phyloP scores from a whole-genome alignment of 257 asterid genomes.

The Solanum etuberosum region DNA sequence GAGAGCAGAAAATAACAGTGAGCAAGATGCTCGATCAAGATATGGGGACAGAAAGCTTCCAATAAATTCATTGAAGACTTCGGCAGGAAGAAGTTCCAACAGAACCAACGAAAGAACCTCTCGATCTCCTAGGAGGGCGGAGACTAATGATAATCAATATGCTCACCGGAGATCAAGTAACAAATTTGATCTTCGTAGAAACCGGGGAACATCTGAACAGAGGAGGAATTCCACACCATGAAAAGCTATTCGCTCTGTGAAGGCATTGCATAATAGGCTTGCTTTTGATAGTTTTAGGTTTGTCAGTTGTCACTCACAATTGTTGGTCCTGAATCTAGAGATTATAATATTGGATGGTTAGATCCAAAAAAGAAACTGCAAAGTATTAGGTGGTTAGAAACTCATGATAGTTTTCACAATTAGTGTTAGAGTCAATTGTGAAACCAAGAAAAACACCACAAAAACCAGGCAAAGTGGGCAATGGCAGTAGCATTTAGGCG shows the following conservation, averaged over 20 bases:
- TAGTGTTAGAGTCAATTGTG: no score
- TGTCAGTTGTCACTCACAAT: background rate
- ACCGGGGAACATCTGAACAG: slow-evolving; percentile 12
- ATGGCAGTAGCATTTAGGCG: no score
- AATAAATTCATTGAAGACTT: slow-evolving; percentile 18
- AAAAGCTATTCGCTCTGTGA: background rate
- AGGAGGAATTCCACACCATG: slow-evolving; percentile 17
- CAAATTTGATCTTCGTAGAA: slow-evolving; percentile 14
- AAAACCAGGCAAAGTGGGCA: no score
- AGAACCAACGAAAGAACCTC: background rate
- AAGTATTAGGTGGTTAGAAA: no score
- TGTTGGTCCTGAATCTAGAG: no score
- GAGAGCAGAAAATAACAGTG: background rate
- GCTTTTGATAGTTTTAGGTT: background rate
- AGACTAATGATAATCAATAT: slow-evolving; percentile 13
- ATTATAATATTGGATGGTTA: no score
- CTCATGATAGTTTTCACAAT: no score
- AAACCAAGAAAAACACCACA: no score
- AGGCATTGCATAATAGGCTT: background rate
- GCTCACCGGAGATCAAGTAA: slow-evolving; percentile 6
- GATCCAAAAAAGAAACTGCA: no score
- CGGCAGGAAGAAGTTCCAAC: background rate
- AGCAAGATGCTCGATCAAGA: slow-evolving; percentile 12
- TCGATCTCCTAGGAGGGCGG: slow-evolving; percentile 15
- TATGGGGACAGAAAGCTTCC: background rate